Evolutionary conservation across 352 stramenopile species (phyloP).

Genomic region (Phytophthora foliorum): DNA sequence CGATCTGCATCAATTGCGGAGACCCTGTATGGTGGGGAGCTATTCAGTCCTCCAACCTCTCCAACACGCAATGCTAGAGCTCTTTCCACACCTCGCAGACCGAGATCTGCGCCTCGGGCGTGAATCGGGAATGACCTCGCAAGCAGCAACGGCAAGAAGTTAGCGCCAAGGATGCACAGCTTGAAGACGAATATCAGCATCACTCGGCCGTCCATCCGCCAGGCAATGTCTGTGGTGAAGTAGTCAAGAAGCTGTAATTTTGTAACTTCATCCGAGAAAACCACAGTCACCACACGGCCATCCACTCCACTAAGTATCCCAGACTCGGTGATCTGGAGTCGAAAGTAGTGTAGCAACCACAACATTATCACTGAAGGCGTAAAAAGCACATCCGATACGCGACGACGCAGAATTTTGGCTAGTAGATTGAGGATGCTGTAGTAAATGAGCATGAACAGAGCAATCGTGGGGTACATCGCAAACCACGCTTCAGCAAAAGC

Average conservation of each 20-base stretch:
- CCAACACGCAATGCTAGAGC: conserved; percentile 8
- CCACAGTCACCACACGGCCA: conserved; percentile 10
- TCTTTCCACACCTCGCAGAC: conserved; percentile 7
- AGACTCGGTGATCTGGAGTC: conserved; percentile 2
- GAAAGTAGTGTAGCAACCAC: conserved; percentile 34
- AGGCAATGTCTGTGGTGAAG: conserved; percentile 23
- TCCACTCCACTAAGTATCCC: conserved; percentile 21
- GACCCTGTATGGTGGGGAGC: conserved; percentile 10
- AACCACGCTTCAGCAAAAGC: conserved; percentile 44
- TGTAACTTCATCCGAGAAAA: conserved; percentile 13
- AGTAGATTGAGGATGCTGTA: conserved; percentile 43
- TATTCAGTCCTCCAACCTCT: conserved; percentile 28
- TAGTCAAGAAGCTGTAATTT: conserved; percentile 24
- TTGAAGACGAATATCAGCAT: conserved; percentile 30
- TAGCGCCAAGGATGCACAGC: conserved; percentile 24
- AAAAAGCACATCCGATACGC: conserved; percentile 42
- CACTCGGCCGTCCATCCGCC: conserved; percentile 33
- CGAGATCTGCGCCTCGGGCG: conserved; percentile 2
- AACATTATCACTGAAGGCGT: conserved; percentile 33
- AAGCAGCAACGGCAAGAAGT: conserved; percentile 12
- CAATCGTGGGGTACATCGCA: conserved; percentile 27
- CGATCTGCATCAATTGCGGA: neutral
- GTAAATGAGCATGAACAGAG: conserved; percentile 16
- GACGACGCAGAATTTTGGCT: conserved; percentile 31
- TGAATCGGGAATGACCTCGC: conserved; percentile 1